Percentiles rank a stretch among this genome's conserved stretches.
Conservation (phyloP, 2,329 filamentous ascomycete genomes). For the Colletotrichum tropicale region DNA sequence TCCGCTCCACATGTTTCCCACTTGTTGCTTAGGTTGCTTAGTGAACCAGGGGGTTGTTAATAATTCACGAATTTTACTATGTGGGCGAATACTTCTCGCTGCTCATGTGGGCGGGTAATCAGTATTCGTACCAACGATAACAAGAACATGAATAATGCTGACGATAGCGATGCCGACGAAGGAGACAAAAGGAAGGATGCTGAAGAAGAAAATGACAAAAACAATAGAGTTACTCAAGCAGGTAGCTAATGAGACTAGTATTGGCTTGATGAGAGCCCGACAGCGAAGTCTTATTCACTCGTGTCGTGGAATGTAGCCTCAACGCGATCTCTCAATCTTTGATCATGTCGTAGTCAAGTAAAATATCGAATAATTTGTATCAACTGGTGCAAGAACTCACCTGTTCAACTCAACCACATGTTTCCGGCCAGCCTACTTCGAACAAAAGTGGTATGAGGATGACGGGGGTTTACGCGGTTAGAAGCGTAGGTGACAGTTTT, state of each 20-base stretch:
- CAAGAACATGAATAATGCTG: too few species aligned
- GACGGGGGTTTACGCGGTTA: background rate
- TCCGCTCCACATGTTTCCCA: background rate
- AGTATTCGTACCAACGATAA: too few species aligned
- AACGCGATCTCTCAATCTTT: background rate
- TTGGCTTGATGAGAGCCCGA: background rate
- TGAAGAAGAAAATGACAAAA: background rate
- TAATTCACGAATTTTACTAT: background rate
- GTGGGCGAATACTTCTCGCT: background rate
- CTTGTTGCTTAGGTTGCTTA: background rate
- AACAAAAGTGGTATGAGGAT: background rate
- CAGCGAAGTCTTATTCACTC: background rate
- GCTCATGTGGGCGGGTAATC: background rate
- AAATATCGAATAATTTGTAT: background rate
- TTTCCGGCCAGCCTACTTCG: background rate
- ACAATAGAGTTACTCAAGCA: background rate
- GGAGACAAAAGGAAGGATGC: fast-evolving
- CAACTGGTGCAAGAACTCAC: background rate
- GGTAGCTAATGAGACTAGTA: background rate
- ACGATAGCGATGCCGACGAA: background rate
- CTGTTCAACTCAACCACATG: background rate
- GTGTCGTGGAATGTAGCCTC: background rate
- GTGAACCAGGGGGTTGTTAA: background rate
- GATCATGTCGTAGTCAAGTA: background rate
- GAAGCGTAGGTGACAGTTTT: background rate